Evolutionary conservation across 192 early-diverging fungal genomes (phyloP).

Genomic region (Coemansia sp.): DNA sequence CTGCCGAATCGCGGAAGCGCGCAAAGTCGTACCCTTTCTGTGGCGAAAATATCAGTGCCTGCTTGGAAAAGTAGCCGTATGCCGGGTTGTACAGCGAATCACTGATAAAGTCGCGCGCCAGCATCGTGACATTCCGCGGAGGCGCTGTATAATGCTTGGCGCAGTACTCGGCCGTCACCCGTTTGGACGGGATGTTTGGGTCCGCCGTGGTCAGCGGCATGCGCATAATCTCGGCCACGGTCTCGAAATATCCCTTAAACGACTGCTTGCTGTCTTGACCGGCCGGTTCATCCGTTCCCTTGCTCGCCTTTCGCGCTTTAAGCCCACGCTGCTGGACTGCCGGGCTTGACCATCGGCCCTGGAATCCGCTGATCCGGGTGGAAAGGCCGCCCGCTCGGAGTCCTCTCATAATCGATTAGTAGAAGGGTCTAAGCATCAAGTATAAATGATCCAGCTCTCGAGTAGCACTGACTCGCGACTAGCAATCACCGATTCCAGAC

Average conservation of each 20-base stretch:
- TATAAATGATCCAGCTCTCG: too few relatives aligned
- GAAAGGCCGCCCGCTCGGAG: too few relatives aligned
- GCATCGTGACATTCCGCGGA: conserved; percentile 63
- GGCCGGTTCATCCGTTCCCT: neutral
- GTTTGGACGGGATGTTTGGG: conserved; percentile 23
- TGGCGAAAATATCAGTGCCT: conserved; percentile 78
- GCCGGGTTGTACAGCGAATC: conserved; percentile 92
- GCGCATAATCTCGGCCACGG: conserved; percentile 35
- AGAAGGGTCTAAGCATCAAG: too few relatives aligned
- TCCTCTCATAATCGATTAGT: too few relatives aligned
- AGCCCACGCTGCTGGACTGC: conserved; percentile 1
- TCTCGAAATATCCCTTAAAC: conserved; percentile 24
- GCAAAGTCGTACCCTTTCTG: conserved; percentile 61
- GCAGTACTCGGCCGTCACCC: conserved; percentile 43
- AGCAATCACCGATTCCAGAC: too few relatives aligned
- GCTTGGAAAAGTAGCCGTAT: conserved; percentile 97
- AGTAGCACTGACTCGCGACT: too few relatives aligned
- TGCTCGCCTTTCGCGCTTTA: neutral
- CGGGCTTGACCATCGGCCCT: too few relatives aligned
- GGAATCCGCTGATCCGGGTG: too few relatives aligned
- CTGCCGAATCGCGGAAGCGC: conserved; percentile 62
- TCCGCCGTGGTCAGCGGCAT: conserved; percentile 46
- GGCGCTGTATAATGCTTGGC: conserved; percentile 24
- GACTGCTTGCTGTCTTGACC: neutral
- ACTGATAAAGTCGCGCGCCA: conserved; percentile 87